phyloP scores from a whole-genome alignment of 169 alveolate genomes.

The Babesia caballi region DNA sequence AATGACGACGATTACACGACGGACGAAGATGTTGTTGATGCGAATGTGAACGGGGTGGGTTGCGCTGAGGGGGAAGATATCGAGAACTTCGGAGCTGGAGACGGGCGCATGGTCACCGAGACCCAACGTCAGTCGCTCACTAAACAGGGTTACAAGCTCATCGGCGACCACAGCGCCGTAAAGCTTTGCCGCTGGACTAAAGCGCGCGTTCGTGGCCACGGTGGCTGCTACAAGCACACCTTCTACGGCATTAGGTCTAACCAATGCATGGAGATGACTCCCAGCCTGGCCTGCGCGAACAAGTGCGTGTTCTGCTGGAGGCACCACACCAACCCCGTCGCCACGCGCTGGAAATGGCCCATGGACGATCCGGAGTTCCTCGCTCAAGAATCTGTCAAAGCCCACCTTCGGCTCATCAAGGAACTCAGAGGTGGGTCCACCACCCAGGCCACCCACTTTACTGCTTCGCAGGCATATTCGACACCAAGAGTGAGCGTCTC shows the following conservation, averaged over 20 bases:
- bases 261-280: constrained; percentile 89
- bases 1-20: neutral
- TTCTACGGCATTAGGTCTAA: constrained; percentile 86
- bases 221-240: constrained; percentile 89
- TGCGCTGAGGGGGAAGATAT: constrained; percentile 60
- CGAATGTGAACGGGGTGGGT: neutral
- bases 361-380: constrained; percentile 79
- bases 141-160: constrained; percentile 79
- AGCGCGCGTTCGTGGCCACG: constrained; percentile 81
- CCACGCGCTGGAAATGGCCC: constrained; percentile 84
- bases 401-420: constrained; percentile 68
- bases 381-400: constrained; percentile 64
- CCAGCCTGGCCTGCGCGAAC: constrained; percentile 90
- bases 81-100: constrained; percentile 52
- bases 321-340: constrained; percentile 88
- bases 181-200: constrained; percentile 90
- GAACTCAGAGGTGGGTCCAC: constrained; percentile 66
- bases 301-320: constrained; percentile 91
- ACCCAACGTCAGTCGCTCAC: constrained; percentile 63
- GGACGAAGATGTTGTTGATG: constrained; percentile 8
- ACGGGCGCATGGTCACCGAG: constrained; percentile 62
- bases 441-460: no score
- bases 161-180: constrained; percentile 88
- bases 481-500: constrained; percentile 65
- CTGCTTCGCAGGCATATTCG: constrained; percentile 54